Percentiles rank a stretch among this genome's conserved stretches.
These are phyloP conservation scores for Fagus sylvatica DNA, from an alignment of 306 rosid genomes.

Conservation along the genomic window DNA sequence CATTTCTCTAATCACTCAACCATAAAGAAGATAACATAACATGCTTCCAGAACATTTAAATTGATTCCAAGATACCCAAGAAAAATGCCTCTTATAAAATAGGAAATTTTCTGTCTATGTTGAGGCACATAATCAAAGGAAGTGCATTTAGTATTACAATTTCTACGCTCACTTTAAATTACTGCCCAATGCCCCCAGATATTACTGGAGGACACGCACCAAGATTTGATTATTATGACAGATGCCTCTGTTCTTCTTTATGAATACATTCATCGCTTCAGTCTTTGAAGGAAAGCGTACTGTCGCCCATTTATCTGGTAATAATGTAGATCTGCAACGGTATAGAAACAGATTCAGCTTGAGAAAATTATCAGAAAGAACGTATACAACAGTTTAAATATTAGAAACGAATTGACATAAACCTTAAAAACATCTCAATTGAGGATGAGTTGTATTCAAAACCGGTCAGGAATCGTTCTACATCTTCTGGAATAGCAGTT, in stretches of 20 bases:
- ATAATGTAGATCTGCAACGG: conserved; percentile 43
- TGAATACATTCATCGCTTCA: conserved; percentile 68
- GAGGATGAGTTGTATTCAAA: conserved; percentile 53
- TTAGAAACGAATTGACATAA: conserved; percentile 6
- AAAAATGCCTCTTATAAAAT: background rate
- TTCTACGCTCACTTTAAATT: conserved; percentile 18
- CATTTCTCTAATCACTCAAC: background rate
- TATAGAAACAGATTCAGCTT: conserved; percentile 5
- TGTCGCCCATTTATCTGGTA: conserved; percentile 50
- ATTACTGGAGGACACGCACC: conserved; percentile 66
- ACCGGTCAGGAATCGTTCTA: conserved; percentile 62
- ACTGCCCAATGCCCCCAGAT: background rate
- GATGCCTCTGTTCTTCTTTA: conserved; percentile 60
- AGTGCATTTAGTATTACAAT: background rate
- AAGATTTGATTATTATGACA: conserved; percentile 56
- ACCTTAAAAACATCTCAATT: conserved; percentile 49
- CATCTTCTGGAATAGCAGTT: conserved; percentile 27
- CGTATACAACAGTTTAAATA: background rate
- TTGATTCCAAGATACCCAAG: background rate
- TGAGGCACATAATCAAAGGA: background rate
- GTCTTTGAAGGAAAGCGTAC: conserved; percentile 50
- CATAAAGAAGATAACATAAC: background rate
- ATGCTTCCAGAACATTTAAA: background rate
- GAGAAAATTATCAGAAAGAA: conserved; percentile 20
- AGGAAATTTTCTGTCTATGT: background rate